phyloP scores from a whole-genome alignment of 805 yeast species.

The Yamadazyma sp. region DNA sequence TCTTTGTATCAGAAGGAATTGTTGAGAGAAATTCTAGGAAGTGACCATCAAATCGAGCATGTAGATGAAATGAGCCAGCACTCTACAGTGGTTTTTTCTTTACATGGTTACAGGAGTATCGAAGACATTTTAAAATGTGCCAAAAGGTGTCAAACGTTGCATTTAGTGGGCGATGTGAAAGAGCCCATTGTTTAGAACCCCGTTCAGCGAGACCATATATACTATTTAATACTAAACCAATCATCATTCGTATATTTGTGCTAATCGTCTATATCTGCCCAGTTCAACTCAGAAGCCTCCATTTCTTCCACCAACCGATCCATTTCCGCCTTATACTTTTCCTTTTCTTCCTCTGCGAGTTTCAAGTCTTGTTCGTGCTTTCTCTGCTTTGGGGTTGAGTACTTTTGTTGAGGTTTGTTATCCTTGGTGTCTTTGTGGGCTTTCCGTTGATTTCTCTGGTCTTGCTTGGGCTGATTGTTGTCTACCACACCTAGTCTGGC shows the following conservation, averaged over 20 bases:
- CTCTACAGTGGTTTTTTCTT: constrained; percentile 13
- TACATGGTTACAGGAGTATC: constrained; percentile 9
- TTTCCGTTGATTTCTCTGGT: background rate
- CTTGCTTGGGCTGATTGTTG: background rate
- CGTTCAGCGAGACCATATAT: too few species aligned
- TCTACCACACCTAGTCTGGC: constrained; percentile 22
- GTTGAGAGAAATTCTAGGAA: constrained; percentile 9
- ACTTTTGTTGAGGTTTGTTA: background rate
- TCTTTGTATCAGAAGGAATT: constrained; percentile 14
- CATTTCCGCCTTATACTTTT: constrained; percentile 12
- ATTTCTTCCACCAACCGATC: constrained; percentile 16
- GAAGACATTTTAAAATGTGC: constrained; percentile 12
- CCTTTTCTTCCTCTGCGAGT: constrained; percentile 10
- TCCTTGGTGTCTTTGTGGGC: background rate
- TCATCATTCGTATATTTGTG: constrained; percentile 1
- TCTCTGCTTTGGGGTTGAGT: background rate
- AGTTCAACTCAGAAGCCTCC: constrained; percentile 14
- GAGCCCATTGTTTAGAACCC: too few species aligned
- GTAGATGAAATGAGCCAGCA: constrained; percentile 4
- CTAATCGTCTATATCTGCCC: constrained; percentile 18
- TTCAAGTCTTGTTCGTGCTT: constrained; percentile 8
- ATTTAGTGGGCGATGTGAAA: constrained; percentile 10
- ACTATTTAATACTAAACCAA: too few species aligned
- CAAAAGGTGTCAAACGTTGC: constrained; percentile 9
- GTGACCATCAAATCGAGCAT: background rate